Percentiles rank a stretch among this genome's conserved stretches.
Conservation (phyloP, 331 rosid species). For the Phaseolus coccineus region DNA sequence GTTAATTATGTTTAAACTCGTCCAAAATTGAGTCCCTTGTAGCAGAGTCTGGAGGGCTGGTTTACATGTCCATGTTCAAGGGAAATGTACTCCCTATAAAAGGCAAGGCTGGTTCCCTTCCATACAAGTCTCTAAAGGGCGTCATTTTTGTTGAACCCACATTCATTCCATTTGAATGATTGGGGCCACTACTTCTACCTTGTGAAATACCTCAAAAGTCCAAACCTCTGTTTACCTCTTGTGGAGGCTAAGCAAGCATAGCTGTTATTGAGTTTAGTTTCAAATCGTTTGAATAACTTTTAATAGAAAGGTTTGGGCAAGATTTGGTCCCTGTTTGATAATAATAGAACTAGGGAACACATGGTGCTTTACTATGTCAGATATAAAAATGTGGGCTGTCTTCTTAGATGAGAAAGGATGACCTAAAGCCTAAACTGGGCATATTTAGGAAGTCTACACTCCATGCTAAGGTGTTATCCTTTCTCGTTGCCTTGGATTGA, state of each 20-base stretch:
- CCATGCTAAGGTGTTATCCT: not conserved
- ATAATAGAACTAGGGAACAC: not conserved
- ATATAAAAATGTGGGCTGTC: not conserved
- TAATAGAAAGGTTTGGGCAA: not conserved
- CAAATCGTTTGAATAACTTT: not conserved
- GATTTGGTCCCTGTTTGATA: not conserved
- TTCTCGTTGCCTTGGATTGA: not conserved
- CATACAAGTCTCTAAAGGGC: constrained; percentile 9
- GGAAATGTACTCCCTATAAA: constrained; percentile 13
- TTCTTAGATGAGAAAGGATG: not conserved
- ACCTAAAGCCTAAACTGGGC: not conserved
- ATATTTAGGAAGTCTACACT: not conserved
- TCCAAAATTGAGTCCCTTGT: constrained; percentile 14
- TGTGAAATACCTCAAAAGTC: not conserved
- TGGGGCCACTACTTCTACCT: constrained; percentile 8
- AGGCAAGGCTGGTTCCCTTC: not conserved
- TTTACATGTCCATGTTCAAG: not conserved
- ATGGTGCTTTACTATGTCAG: not conserved
- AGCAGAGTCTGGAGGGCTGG: not conserved
- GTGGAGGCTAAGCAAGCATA: not conserved
- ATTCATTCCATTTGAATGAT: not conserved
- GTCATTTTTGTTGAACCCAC: not conserved
- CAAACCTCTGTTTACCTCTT: not conserved
- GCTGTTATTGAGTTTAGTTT: not conserved
- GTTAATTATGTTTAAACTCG: not conserved